phyloP scores from a whole-genome alignment of 371 early-diverging fungal species.

The Mucor lusitanicus region DNA sequence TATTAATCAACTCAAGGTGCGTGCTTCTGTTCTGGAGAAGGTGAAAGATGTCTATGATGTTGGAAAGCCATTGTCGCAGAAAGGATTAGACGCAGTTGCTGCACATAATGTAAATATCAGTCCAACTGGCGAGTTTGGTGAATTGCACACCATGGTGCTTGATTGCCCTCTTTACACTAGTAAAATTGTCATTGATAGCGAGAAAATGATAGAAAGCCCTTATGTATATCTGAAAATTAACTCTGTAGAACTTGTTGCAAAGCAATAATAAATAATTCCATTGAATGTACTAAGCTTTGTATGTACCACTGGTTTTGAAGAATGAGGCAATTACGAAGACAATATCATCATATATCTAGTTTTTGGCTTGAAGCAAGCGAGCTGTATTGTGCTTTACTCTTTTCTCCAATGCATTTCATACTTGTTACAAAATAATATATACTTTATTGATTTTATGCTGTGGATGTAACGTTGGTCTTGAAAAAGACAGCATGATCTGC shows the following conservation, averaged over 20 bases:
- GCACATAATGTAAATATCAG: constrained; percentile 4
- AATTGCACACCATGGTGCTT: constrained; percentile 62
- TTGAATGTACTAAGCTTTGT: neutral
- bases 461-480: neutral
- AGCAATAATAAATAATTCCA: neutral
- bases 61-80: constrained; percentile 11
- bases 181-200: constrained; percentile 32
- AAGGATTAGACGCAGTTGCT: constrained; percentile 6
- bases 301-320: neutral
- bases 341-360: no score
- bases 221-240: constrained; percentile 43
- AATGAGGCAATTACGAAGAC: no score
- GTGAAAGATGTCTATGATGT: constrained; percentile 21
- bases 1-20: constrained; percentile 39
- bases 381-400: no score
- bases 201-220: constrained; percentile 29
- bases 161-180: constrained; percentile 45
- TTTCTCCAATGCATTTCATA: no score
- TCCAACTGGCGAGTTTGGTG: constrained; percentile 57
- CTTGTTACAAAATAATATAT: constrained; percentile 14
- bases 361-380: no score
- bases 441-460: neutral
- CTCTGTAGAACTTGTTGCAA: constrained; percentile 19
- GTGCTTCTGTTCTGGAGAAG: neutral
- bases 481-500: neutral